A percentile compares a stretch with the other conserved stretches of the same genome.
phyloP scores from a whole-genome alignment of 1,284 basidiomycete species.

The Ganoderma meredithae region DNA sequence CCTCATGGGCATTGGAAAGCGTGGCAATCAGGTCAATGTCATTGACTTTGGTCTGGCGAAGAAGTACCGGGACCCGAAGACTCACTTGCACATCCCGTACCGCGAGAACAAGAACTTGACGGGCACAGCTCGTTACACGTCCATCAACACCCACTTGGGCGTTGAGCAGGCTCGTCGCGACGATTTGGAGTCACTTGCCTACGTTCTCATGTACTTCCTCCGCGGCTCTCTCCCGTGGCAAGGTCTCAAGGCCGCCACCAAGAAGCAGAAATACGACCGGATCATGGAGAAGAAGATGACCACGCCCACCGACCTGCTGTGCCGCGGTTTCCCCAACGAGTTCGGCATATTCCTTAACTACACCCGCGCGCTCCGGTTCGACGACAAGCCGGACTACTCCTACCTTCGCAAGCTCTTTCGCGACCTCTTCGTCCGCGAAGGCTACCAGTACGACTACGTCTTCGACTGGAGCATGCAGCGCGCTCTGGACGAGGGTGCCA shows the following conservation, averaged over 20 bases:
- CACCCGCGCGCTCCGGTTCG: conserved; percentile 95
- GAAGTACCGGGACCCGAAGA: conserved; percentile 99
- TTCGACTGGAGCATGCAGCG: conserved; percentile 98
- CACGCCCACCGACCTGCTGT: conserved; percentile 93
- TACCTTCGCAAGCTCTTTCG: conserved; percentile 98
- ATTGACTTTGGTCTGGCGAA: conserved; percentile 99
- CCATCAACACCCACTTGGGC: conserved; percentile 98
- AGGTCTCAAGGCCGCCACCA: conserved; percentile 96
- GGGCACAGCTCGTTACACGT: conserved; percentile 98
- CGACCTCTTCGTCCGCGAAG: conserved; percentile 95
- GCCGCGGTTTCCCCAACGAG: conserved; percentile 97
- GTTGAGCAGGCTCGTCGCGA: conserved; percentile 97
- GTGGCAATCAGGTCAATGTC: conserved; percentile 99
- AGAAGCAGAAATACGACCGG: conserved; percentile 99
- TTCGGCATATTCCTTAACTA: conserved; percentile 98
- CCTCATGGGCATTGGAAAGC: conserved; percentile 99
- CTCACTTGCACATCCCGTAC: conserved; percentile 99
- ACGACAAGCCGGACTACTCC: conserved; percentile 98
- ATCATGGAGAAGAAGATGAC: conserved; percentile 99
- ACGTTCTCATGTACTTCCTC: conserved; percentile 98
- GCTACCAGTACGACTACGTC: conserved; percentile 98
- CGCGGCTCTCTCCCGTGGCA: conserved; percentile 97
- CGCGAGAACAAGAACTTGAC: conserved; percentile 99
- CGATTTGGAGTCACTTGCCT: conserved; percentile 95
- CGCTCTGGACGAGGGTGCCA: conserved; percentile 67